Percentiles rank a stretch among this genome's conserved stretches.
These are phyloP conservation scores for Hylodesmum podocarpum DNA, from an alignment of 306 rosid genomes.

Conservation along the genomic window DNA sequence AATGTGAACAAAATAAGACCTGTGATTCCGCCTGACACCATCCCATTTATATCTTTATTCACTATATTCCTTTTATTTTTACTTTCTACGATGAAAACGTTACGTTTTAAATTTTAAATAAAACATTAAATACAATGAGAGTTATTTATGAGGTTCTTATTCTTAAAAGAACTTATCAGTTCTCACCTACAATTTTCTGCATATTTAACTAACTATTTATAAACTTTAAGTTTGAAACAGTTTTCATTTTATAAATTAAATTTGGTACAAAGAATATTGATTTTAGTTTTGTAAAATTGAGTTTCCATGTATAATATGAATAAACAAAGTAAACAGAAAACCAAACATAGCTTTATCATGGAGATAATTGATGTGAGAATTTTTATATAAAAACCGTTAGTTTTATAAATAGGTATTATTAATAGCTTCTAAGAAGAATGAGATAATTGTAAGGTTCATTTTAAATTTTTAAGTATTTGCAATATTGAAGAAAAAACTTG, in stretches of 20 bases:
- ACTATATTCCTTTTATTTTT: neutral
- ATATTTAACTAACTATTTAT: too few relatives aligned
- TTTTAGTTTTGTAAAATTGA: too few relatives aligned
- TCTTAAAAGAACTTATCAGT: too few relatives aligned
- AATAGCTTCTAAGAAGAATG: neutral
- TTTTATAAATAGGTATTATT: too few relatives aligned
- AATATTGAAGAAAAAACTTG: neutral
- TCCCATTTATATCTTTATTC: neutral
- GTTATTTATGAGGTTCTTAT: neutral
- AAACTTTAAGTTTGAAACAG: too few relatives aligned
- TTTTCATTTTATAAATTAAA: too few relatives aligned
- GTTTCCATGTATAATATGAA: too few relatives aligned
- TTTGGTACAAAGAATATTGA: too few relatives aligned
- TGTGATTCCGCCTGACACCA: constrained; percentile 14
- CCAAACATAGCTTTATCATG: too few relatives aligned
- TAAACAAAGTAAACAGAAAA: too few relatives aligned
- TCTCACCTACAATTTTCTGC: too few relatives aligned
- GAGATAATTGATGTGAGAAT: too few relatives aligned
- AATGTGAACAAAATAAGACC: neutral
- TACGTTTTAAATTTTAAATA: neutral
- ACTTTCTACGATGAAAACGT: neutral
- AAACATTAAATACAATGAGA: neutral
- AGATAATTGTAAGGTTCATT: neutral
- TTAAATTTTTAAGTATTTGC: neutral
- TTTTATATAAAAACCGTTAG: neutral